Conservation (phyloP, 1,284 basidiomycete genomes). For the Rhodotorula sp. region DNA sequence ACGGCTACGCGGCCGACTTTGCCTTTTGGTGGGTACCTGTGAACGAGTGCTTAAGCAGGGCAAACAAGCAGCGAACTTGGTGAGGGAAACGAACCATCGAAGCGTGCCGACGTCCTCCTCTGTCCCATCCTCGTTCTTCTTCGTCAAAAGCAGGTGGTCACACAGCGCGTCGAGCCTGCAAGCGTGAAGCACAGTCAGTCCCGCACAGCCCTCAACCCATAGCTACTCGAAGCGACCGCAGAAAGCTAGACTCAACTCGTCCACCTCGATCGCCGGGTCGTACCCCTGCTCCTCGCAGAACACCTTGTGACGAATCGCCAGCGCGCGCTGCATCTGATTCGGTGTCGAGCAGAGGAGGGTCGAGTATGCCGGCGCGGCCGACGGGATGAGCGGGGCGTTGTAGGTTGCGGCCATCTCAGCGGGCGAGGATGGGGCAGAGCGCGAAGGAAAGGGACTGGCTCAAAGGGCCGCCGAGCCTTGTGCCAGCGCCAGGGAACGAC, state of each 20-base stretch:
- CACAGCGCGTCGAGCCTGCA: slow-evolving; percentile 14
- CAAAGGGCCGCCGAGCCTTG: no score
- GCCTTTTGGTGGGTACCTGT: slow-evolving; percentile 5
- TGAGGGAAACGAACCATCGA: neutral
- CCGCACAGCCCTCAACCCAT: no score
- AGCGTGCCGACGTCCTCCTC: slow-evolving; percentile 16
- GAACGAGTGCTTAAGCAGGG: neutral
- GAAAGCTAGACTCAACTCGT: slow-evolving; percentile 3
- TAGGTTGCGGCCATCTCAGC: neutral
- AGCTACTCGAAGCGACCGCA: neutral
- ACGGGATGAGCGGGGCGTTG: neutral
- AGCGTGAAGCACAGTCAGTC: neutral
- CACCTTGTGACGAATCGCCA: slow-evolving; percentile 40
- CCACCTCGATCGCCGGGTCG: slow-evolving; percentile 18
- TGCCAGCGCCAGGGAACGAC: no score
- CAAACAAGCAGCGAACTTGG: neutral
- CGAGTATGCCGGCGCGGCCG: neutral
- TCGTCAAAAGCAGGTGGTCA: slow-evolving; percentile 19
- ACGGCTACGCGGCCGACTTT: slow-evolving; percentile 29
- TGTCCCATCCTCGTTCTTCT: neutral
- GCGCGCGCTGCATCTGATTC: slow-evolving; percentile 22
- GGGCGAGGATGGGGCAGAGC: neutral
- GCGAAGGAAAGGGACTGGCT: no score
- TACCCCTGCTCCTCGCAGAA: slow-evolving; percentile 24
- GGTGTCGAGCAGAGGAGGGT: slow-evolving; percentile 12